Evolutionary conservation across 345 rosid species (phyloP).

Genomic region (Sonneratia caseolaris): DNA sequence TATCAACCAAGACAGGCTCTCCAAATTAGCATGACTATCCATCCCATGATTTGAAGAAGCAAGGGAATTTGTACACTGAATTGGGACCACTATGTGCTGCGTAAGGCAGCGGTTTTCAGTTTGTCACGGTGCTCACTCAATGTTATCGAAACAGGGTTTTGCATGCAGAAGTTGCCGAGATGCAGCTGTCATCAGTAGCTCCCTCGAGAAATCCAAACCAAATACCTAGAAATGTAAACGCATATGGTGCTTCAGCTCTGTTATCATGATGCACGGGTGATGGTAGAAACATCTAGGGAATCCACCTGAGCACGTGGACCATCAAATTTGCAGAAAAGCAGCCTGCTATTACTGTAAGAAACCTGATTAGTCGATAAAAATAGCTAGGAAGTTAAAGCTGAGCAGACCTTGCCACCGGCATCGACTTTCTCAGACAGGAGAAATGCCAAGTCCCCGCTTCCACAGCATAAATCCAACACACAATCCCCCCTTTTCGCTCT

Average conservation of each 20-base stretch:
- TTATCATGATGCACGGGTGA: no score
- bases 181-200: slow-evolving; percentile 60
- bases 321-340: not conserved
- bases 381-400: not conserved
- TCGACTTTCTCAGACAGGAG: slow-evolving; percentile 77
- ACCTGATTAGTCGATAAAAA: not conserved
- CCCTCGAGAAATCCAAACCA: slow-evolving; percentile 78
- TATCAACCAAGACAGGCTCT: no score
- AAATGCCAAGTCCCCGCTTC: slow-evolving; percentile 83
- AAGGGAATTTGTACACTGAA: not conserved
- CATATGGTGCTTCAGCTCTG: not conserved
- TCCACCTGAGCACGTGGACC: not conserved
- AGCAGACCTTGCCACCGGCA: slow-evolving; percentile 13
- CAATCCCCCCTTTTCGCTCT: slow-evolving; percentile 59
- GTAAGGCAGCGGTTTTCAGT: no score
- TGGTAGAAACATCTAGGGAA: not conserved
- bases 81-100: not conserved
- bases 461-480: slow-evolving; percentile 85
- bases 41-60: not conserved
- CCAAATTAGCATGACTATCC: not conserved
- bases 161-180: slow-evolving; percentile 35
- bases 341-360: not conserved
- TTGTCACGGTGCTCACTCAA: slow-evolving; percentile 82
- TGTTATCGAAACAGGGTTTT: slow-evolving; percentile 57
- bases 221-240: slow-evolving; percentile 34